Conservation (phyloP, 352 stramenopile species). For the Blastocystis sp. region DNA sequence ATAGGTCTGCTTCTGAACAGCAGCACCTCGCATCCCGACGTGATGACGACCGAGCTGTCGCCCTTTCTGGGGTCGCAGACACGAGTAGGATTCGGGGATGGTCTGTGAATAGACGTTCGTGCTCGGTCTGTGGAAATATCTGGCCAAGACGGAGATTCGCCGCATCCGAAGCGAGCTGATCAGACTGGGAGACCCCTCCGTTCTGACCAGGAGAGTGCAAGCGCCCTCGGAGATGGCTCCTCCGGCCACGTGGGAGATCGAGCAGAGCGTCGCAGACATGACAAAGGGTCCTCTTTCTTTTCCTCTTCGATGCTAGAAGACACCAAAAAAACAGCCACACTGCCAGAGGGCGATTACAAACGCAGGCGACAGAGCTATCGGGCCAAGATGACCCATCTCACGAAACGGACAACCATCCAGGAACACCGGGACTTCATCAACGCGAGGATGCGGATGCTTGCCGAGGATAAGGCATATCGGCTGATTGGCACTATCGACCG, state of each 20-base stretch:
- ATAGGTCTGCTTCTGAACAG: slow-evolving; percentile 13
- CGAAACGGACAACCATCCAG: slow-evolving; percentile 59
- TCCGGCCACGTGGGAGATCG: not conserved
- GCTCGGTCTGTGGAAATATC: slow-evolving; percentile 27
- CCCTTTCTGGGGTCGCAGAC: slow-evolving; percentile 38
- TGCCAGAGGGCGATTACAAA: slow-evolving; percentile 30
- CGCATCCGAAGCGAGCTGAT: slow-evolving; percentile 38
- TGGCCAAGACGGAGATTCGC: not conserved
- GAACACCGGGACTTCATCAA: slow-evolving; percentile 53
- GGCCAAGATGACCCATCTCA: slow-evolving; percentile 55
- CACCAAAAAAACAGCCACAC: not conserved
- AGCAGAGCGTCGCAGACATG: not conserved
- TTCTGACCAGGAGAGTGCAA: not conserved
- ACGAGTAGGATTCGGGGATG: not conserved
- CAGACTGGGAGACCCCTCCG: not conserved
- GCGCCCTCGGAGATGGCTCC: not conserved
- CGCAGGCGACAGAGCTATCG: slow-evolving; percentile 39
- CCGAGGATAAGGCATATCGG: slow-evolving; percentile 15
- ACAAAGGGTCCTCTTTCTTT: not conserved
- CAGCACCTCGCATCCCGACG: not conserved
- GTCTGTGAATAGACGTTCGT: not conserved
- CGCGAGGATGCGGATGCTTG: slow-evolving; percentile 15
- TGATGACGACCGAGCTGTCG: not conserved
- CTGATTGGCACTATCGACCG: not conserved
- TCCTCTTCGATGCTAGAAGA: not conserved